Conservation (phyloP, 257 asterid species). For the Solanum phureja region DNA sequence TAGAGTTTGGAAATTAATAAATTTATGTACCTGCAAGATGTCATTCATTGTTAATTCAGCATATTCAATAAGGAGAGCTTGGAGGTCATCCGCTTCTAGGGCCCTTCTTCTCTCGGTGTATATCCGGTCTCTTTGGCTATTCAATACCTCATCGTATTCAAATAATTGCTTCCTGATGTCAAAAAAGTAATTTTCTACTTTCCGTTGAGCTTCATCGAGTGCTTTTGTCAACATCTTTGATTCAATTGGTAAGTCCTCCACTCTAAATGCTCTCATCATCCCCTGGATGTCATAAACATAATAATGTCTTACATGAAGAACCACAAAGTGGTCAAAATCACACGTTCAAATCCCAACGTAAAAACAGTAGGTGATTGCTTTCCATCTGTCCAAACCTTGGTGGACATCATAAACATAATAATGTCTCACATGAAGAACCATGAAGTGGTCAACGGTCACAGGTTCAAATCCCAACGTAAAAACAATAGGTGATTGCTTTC, state of each 20-base stretch:
- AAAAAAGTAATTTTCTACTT: slow-evolving; percentile 96
- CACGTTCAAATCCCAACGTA: background rate
- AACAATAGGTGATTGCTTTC: background rate
- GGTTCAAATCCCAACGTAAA: background rate
- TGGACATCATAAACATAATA: slow-evolving; percentile 7
- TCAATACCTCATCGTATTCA: slow-evolving; percentile 93
- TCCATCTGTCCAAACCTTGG: background rate
- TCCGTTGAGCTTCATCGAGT: slow-evolving; percentile 96
- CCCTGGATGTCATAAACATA: slow-evolving; percentile 44
- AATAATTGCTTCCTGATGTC: slow-evolving; percentile 92
- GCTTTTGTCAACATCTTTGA: slow-evolving; percentile 98
- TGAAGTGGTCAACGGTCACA: background rate
- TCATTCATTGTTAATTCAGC: slow-evolving; percentile 99
- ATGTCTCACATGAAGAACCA: background rate
- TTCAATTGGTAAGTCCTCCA: slow-evolving; percentile 96
- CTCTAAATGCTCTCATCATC: slow-evolving; percentile 97
- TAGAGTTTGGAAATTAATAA: background rate
- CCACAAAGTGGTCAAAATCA: background rate
- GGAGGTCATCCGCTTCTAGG: slow-evolving; percentile 79
- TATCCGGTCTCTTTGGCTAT: slow-evolving; percentile 97
- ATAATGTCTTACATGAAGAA: slow-evolving; percentile 2
- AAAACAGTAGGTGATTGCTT: background rate
- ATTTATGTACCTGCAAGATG: slow-evolving; percentile 60
- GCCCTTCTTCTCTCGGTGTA: slow-evolving; percentile 96
- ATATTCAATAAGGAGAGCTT: slow-evolving; percentile 79